Percentiles rank a stretch among this genome's conserved stretches.
Evolutionary conservation across 31 red algal genomes (phyloP).

Genomic region (Asparagopsis taxiformis): DNA sequence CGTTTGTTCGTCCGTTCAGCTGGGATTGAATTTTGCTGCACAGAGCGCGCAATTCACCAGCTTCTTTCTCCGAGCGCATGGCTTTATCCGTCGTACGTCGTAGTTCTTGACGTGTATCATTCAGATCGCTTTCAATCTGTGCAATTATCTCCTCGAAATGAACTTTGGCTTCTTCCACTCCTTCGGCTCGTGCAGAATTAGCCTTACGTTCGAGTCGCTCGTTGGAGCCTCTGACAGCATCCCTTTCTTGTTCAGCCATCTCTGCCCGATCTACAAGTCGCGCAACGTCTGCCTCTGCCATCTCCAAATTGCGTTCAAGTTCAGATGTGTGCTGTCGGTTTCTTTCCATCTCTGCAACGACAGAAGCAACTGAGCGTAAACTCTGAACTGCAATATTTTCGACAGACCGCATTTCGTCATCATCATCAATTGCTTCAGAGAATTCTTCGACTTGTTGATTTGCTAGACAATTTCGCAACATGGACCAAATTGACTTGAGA

Average conservation of each 20-base stretch:
- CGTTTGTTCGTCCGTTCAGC: conserved; percentile 60
- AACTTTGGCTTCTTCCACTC: conserved; percentile 41
- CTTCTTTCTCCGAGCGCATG: conserved; percentile 53
- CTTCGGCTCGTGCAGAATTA: conserved; percentile 29
- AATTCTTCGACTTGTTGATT: neutral
- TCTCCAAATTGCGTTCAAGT: conserved; percentile 11
- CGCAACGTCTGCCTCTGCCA: conserved; percentile 40
- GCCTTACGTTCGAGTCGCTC: conserved; percentile 51
- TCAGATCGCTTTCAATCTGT: conserved; percentile 49
- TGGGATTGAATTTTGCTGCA: conserved; percentile 69
- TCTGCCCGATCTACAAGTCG: conserved; percentile 46
- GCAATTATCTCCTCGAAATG: conserved; percentile 42
- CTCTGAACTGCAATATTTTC: conserved; percentile 36
- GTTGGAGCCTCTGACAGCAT: conserved; percentile 45
- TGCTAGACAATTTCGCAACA: no score
- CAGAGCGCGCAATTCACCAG: conserved; percentile 62
- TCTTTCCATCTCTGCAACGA: no score
- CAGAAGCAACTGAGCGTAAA: conserved; percentile 43
- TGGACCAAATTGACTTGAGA: no score
- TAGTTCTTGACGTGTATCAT: conserved; percentile 37
- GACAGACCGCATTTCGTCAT: neutral
- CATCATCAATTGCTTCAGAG: neutral
- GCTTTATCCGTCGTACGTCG: conserved; percentile 24
- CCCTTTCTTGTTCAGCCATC: conserved; percentile 60
- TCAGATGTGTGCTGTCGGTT: conserved; percentile 28